Evolutionary conservation across 2,329 filamentous ascomycete genomes (phyloP), one percentile per base, ranked within the genome.

Genomic region (Pseudogymnoascus sp.): DNA sequence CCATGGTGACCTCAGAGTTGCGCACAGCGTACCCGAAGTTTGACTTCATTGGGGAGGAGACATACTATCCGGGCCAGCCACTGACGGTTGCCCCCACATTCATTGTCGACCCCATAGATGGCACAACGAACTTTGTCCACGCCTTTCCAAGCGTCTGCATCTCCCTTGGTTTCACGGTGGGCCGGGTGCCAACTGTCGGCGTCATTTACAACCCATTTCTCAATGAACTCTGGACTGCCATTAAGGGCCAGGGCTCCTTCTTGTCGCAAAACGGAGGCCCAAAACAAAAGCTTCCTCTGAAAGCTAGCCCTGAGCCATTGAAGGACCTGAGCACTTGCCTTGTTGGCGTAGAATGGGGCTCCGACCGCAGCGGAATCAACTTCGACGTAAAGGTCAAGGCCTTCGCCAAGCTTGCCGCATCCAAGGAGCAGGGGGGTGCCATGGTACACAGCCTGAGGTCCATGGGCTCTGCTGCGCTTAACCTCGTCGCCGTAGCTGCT

Each of bases 201-300:
- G 86, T 93, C 64, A 86, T 93, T 66, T 93, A 91, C 78, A 93
- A 93, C 76, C 90, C 90, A 0, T 91, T 88, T 76, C 85, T 84
- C 60, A 82, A 86, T 69, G 80, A 82, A 7, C 77, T 93, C 45
- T 93, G 86, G 78, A 86, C 83, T 4, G 90, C 81, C 34, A 83
- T 91, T 71, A 80, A 81, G 63, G 89, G 88, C 40, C 73, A 79
- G n/a, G 90, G 90, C 42, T 83, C 87, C 7, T 91, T 79, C 71
- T 45, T 80, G 71, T 74, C 77, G 72, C 47, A 75, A 72, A 42
- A 75, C 74, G 62, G 76, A 67, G 69, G 71, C 31, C 40, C 79
- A 77, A 72, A 71, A 18, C 63, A 70, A 26, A 76, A 71, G 21
- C 71, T 85, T 42, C 83, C 83, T 1, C 69, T 85, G 3, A 73